phyloP scores from a whole-genome alignment of 1,139 yeast species.

The Ogataea hybrid region DNA sequence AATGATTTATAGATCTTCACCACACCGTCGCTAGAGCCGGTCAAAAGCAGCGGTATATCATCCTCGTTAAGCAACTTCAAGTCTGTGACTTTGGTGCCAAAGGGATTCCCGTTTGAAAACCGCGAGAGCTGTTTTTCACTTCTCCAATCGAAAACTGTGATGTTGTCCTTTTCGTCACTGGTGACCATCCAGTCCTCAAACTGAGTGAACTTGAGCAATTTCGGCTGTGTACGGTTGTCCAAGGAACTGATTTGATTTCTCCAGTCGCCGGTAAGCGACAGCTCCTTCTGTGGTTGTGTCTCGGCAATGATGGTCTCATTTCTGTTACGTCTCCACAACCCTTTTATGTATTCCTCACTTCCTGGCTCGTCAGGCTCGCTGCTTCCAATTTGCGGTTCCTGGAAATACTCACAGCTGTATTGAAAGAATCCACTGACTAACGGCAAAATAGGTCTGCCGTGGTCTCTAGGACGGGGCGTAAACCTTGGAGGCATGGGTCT shows the following conservation, averaged over 20 bases:
- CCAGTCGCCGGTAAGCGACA: conserved; percentile 89
- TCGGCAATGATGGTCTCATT: conserved; percentile 84
- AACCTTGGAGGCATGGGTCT: conserved; percentile 55
- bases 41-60: conserved; percentile 76
- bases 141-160: conserved; percentile 91
- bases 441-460: conserved; percentile 51
- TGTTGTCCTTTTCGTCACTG: conserved; percentile 80
- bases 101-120: conserved; percentile 83
- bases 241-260: conserved; percentile 57
- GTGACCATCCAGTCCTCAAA: conserved; percentile 83
- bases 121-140: conserved; percentile 53
- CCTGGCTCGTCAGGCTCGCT: conserved; percentile 93
- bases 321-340: conserved; percentile 87
- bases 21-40: conserved; percentile 94
- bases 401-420: conserved; percentile 88
- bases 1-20: conserved; percentile 82
- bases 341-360: conserved; percentile 75
- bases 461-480: conserved; percentile 34
- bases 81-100: conserved; percentile 86
- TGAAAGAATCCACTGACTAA: conserved; percentile 76
- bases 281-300: conserved; percentile 85
- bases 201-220: conserved; percentile 76
- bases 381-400: conserved; percentile 92
- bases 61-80: conserved; percentile 87
- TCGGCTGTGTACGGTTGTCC: conserved; percentile 79